Percentiles rank a stretch among this genome's conserved stretches.
Evolutionary conservation across 495 filamentous ascomycete species (phyloP).

Genomic region (Cetradonia linearis): DNA sequence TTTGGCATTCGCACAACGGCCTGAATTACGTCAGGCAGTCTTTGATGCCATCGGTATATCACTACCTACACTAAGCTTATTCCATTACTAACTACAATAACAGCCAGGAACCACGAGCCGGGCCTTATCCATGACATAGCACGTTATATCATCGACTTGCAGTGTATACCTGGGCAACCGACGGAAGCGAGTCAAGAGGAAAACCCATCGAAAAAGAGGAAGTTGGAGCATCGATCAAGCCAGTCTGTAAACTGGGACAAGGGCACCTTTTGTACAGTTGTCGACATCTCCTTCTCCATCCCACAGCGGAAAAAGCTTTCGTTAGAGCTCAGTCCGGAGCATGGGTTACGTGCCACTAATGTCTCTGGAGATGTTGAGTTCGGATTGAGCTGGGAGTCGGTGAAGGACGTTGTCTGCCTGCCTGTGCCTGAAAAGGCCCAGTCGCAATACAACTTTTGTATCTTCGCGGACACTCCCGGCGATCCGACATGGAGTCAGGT

Average conservation of each 20-base stretch:
- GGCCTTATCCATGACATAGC: conserved; percentile 41
- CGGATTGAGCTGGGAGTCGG: conserved; percentile 56
- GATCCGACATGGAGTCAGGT: conserved; percentile 39
- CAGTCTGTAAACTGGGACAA: conserved; percentile 32
- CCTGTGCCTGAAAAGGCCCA: conserved; percentile 87
- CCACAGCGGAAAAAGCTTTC: conserved; percentile 89
- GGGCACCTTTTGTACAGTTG: conserved; percentile 43
- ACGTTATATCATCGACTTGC: conserved; percentile 38
- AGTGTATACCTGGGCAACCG: conserved; percentile 16
- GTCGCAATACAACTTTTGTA: conserved; percentile 78
- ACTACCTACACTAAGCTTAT: not conserved
- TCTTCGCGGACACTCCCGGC: conserved; percentile 53
- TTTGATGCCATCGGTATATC: conserved; percentile 8
- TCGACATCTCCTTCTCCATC: conserved; percentile 64
- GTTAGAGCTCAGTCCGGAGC: conserved; percentile 53
- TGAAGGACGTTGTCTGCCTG: conserved; percentile 75
- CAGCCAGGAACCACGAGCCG: conserved; percentile 13
- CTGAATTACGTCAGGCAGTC: conserved; percentile 12
- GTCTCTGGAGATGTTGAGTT: conserved; percentile 57
- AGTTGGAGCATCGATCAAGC: conserved; percentile 42
- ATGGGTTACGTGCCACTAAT: conserved; percentile 58
- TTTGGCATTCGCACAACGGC: conserved; percentile 14
- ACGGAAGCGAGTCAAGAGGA: conserved; percentile 24
- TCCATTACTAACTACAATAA: conserved; percentile 10
- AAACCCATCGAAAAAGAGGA: conserved; percentile 44